phyloP scores from a whole-genome alignment of 257 asterid species.

The Fraxinus quadrangulata region DNA sequence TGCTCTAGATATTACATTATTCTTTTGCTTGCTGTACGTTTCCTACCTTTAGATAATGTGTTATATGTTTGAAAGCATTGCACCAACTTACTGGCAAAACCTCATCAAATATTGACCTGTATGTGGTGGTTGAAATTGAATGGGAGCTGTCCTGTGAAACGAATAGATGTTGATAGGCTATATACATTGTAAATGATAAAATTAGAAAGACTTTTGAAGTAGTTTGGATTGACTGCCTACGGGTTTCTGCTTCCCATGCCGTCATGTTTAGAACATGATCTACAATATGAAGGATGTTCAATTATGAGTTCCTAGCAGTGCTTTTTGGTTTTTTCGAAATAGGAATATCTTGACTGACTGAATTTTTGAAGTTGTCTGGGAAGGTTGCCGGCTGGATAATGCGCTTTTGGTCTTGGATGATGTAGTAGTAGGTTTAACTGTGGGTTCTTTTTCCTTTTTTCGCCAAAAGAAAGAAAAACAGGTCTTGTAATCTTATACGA shows the following conservation, averaged over 20 bases:
- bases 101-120: background rate
- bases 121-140: background rate
- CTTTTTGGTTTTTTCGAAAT: background rate
- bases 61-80: background rate
- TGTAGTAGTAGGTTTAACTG: background rate
- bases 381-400: background rate
- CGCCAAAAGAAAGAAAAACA: no score
- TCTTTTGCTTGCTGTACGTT: slow-evolving; percentile 1
- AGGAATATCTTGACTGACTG: background rate
- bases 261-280: background rate
- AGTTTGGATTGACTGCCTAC: background rate
- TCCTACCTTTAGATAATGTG: background rate
- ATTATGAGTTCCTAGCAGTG: no score
- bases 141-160: background rate
- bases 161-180: background rate
- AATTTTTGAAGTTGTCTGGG: background rate
- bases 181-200: background rate
- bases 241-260: background rate
- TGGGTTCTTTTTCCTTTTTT: background rate
- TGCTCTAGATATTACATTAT: background rate
- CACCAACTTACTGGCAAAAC: background rate
- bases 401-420: background rate
- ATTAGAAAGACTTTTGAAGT: background rate
- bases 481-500: background rate
- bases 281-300: no score